Evolutionary conservation across 2,329 filamentous ascomycete genomes (phyloP), one percentile per base, ranked within the genome.

Genomic region (Cadophora sp.): DNA sequence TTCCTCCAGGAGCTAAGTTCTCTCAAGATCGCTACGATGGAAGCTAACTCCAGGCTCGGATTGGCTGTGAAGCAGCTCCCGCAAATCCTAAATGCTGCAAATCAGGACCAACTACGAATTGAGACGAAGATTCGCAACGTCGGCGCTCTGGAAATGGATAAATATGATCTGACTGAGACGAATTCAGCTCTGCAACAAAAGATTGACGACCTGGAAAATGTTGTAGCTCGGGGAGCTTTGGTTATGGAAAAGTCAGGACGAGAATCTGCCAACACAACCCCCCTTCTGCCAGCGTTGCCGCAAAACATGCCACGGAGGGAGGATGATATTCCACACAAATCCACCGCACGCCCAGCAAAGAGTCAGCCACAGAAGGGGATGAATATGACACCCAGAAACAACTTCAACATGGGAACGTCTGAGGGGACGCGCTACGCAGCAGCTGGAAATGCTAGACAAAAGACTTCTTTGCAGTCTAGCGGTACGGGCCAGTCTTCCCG

Each of bases 81-180:
- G 9, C 50, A 56, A 36, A 33, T 16, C 24, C 22, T 63, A 22
- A 22, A 45, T 4, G 36, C 18, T 8, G 61, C 50, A 13, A 33
- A 20, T 16, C 16, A 41, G 27, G 30, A 55, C 24, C 61, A 63
- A 27, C 22, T 7, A 33, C 27, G 41, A 53, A 24, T 56, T 33
- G 50, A 56, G 22, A 36, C 22, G 3, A 63, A 63, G 24, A n/a
- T 63, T 36, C 33, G 39, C 7, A 39, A 55, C 8, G 13, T 43
- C 6, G 39, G 30, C 24, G 48, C 30, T 20, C 4, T 63, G 36
- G 50, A 43, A 43, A 14, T 30, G 4, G 48, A 53, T 22, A 51
- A 56, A 22, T 14, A 20, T 16, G 48, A 63, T 6, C 22, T 63
- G n/a, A 6, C 3, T 14, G 22, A 45, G n/a, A 6, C 56, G 27